phyloP scores from a whole-genome alignment of 2,329 filamentous ascomycete genomes.

The Coniochaeta prunicola region DNA sequence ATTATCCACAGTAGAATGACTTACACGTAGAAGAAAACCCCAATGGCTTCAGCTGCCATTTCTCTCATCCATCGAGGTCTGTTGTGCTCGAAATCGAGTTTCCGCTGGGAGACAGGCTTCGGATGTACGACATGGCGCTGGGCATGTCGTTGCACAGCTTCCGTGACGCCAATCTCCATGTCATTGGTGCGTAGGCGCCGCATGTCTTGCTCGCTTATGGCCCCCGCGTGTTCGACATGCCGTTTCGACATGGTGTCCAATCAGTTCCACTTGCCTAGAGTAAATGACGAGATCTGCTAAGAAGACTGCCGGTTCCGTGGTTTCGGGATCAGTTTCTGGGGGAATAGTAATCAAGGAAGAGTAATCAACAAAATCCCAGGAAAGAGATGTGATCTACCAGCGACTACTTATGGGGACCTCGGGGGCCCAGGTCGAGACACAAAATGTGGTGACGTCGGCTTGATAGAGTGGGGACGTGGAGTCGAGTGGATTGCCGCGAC shows the following conservation, averaged over 20 bases:
- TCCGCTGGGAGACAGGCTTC: conserved; percentile 44
- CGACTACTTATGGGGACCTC: neutral
- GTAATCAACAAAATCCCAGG: neutral
- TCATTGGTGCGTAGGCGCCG: conserved; percentile 5
- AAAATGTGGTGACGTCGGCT: too few relatives aligned
- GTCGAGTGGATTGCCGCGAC: neutral
- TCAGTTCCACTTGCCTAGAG: neutral
- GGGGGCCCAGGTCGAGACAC: neutral
- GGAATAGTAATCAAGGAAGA: neutral
- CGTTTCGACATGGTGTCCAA: neutral
- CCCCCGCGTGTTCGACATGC: neutral
- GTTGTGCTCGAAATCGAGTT: conserved; percentile 45
- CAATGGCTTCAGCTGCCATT: conserved; percentile 47
- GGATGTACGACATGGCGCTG: conserved; percentile 39
- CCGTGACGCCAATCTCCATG: conserved; percentile 44
- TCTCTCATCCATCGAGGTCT: conserved; percentile 47
- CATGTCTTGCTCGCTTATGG: neutral
- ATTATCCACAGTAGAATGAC: neutral
- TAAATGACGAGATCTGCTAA: neutral
- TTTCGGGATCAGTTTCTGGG: neutral
- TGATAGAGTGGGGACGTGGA: neutral
- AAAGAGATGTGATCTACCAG: neutral
- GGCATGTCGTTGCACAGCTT: conserved; percentile 42
- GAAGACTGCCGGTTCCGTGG: too few relatives aligned
- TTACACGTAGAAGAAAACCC: conserved; percentile 50